Evolutionary conservation across 805 yeast species (phyloP).

Genomic region (Metschnikowia corniflorae): DNA sequence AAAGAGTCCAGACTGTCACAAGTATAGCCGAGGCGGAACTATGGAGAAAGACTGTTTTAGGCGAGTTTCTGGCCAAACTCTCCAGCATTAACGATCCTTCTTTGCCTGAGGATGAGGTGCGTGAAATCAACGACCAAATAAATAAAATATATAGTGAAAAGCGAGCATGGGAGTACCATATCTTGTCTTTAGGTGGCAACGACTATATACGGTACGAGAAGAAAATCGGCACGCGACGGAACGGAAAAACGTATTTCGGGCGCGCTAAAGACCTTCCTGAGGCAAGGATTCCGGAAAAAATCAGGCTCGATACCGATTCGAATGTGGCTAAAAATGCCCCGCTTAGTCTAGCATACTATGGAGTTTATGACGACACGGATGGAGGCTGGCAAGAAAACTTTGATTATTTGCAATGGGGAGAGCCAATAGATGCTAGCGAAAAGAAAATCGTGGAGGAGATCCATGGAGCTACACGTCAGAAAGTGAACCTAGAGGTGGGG

Average conservation of each 20-base stretch:
- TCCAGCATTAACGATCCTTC: constrained; percentile 59
- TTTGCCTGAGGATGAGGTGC: constrained; percentile 55
- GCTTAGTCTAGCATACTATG: constrained; percentile 37
- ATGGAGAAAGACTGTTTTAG: constrained; percentile 59
- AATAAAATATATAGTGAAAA: constrained; percentile 67
- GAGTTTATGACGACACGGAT: constrained; percentile 34
- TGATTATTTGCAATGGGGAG: too few relatives aligned
- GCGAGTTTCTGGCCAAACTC: constrained; percentile 60
- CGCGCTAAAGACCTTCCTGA: constrained; percentile 79
- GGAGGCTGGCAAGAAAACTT: too few relatives aligned
- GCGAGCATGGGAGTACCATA: constrained; percentile 74
- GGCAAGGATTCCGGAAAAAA: constrained; percentile 32
- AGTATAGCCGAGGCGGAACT: constrained; percentile 63
- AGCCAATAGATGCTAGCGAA: constrained; percentile 3
- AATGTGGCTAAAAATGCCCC: constrained; percentile 14
- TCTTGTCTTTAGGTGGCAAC: constrained; percentile 69
- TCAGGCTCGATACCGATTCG: constrained; percentile 7
- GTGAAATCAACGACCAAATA: constrained; percentile 72
- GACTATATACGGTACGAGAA: constrained; percentile 45
- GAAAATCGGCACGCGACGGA: constrained; percentile 26
- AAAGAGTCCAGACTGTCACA: constrained; percentile 49
- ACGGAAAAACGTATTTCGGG: constrained; percentile 75
- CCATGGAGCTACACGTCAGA: constrained; percentile 11
- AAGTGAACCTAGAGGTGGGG: background rate
- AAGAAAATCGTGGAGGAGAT: constrained; percentile 12